phyloP scores from a whole-genome alignment of 2,329 filamentous ascomycete genomes.

The Cercospora nicotianae region DNA sequence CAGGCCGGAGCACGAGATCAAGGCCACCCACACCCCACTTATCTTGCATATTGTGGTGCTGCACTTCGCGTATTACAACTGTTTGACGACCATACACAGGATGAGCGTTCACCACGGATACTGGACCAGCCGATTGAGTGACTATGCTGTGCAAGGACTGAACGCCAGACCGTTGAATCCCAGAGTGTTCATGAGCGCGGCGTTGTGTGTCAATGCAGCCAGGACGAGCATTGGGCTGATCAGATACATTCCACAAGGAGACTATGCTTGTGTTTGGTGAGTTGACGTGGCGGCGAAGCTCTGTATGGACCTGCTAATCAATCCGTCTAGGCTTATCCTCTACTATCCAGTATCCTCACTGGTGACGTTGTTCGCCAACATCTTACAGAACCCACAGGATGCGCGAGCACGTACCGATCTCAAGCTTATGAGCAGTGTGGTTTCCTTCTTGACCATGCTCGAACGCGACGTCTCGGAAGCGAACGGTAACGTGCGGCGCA shows the following conservation, averaged over 20 bases:
- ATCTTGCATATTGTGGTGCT: constrained; percentile 91
- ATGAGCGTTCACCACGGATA: constrained; percentile 98
- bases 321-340: constrained; percentile 70
- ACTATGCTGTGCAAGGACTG: constrained; percentile 91
- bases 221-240: constrained; percentile 89
- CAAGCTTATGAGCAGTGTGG: constrained; percentile 86
- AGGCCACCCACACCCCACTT: constrained; percentile 86
- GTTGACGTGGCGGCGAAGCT: constrained; percentile 33
- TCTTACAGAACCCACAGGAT: constrained; percentile 91
- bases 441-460: constrained; percentile 85
- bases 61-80: constrained; percentile 98
- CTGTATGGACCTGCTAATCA: background rate
- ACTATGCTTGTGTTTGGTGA: constrained; percentile 93
- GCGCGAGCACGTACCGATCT: constrained; percentile 84
- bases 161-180: constrained; percentile 91
- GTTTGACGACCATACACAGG: constrained; percentile 92
- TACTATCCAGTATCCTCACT: constrained; percentile 96
- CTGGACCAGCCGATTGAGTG: constrained; percentile 92
- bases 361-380: constrained; percentile 93
- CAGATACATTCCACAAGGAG: constrained; percentile 93
- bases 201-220: constrained; percentile 88
- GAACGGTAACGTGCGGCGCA: constrained; percentile 86
- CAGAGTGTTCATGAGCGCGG: constrained; percentile 88
- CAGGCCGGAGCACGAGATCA: constrained; percentile 95
- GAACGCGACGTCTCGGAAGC: constrained; percentile 63